Conservation (phyloP, 371 early-diverging fungal species). For the Rhizopus arrhizus region DNA sequence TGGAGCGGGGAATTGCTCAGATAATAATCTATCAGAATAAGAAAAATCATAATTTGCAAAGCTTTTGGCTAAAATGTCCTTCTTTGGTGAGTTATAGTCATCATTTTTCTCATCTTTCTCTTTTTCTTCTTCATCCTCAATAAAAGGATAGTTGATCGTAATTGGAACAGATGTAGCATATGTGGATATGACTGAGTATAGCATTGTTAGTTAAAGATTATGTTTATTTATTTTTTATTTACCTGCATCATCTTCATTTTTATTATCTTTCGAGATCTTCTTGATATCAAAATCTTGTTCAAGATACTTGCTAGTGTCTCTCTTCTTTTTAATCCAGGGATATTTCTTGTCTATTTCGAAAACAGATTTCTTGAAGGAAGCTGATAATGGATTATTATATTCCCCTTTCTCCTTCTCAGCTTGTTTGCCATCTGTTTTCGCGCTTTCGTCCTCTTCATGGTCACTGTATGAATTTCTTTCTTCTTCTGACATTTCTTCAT, state of each 20-base stretch:
- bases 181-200: conserved; percentile 18
- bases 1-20: conserved; percentile 27
- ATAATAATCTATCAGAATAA: conserved; percentile 26
- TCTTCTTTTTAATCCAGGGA: conserved; percentile 27
- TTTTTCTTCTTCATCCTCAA: conserved; percentile 4
- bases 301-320: conserved; percentile 25
- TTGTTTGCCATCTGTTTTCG: background rate
- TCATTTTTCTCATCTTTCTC: background rate
- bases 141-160: conserved; percentile 21
- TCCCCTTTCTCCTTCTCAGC: background rate
- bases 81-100: conserved; percentile 1
- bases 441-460: background rate
- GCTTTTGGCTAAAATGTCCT: conserved; percentile 24
- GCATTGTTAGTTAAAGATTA: no score
- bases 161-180: conserved; percentile 36
- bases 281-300: conserved; percentile 28
- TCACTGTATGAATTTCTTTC: background rate
- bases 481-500: conserved; percentile 43
- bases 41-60: conserved; percentile 33
- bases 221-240: background rate
- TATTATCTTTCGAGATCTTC: background rate
- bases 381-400: conserved; percentile 6
- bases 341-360: conserved; percentile 22
- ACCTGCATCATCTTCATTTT: conserved; percentile 10
- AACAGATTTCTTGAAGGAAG: conserved; percentile 23